These are phyloP conservation scores for Hevea brasiliensis DNA, from an alignment of 345 rosid genomes.

Conservation along the genomic window DNA sequence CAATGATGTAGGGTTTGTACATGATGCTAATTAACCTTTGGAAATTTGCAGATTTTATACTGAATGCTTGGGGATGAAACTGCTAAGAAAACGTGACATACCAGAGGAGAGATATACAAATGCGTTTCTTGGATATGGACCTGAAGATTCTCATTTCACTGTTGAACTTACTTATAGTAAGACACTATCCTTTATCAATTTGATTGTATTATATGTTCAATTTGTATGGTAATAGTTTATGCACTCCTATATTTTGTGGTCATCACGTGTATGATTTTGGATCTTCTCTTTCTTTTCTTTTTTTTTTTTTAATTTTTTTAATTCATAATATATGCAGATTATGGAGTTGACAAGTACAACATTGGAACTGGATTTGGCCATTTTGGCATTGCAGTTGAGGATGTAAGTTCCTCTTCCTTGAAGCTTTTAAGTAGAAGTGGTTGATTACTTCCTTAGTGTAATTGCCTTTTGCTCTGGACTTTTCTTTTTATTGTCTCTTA, in stretches of 20 bases:
- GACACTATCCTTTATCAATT: not conserved
- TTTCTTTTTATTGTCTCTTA: not conserved
- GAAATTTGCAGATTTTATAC: slow-evolving; percentile 28
- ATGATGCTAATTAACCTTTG: not conserved
- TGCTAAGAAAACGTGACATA: slow-evolving; percentile 27
- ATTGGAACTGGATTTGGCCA: slow-evolving; percentile 31
- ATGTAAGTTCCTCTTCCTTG: slow-evolving; percentile 19
- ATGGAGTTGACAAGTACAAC: slow-evolving; percentile 30
- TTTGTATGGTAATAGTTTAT: not conserved
- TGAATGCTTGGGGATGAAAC: slow-evolving; percentile 32
- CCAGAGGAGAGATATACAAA: slow-evolving; percentile 28
- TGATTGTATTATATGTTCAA: not conserved
- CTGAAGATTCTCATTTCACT: slow-evolving; percentile 24
- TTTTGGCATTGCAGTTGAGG: slow-evolving; percentile 34
- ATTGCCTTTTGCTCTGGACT: not conserved
- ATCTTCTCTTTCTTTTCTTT: not conserved
- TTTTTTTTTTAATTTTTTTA: not conserved
- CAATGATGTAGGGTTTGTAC: not conserved
- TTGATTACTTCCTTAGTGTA: not conserved
- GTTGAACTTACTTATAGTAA: slow-evolving; percentile 32
- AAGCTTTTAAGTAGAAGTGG: not conserved
- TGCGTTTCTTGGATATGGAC: slow-evolving; percentile 35
- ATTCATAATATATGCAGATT: slow-evolving; percentile 13
- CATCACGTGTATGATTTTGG: not conserved
- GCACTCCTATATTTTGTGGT: not conserved